Evolutionary conservation across 78 protist genomes (phyloP).

Genomic region (Dictyostelium capitatum): DNA sequence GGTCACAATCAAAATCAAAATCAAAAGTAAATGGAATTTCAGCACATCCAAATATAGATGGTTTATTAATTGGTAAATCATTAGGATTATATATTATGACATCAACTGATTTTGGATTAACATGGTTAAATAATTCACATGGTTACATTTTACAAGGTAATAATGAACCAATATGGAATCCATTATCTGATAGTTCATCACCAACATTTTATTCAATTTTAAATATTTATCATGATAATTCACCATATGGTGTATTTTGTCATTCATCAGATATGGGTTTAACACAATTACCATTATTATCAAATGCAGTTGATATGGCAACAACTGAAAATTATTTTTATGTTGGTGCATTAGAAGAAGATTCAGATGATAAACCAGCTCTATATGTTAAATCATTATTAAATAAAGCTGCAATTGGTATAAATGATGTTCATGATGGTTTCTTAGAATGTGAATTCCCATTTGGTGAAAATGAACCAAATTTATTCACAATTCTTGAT

Average conservation of each 20-base stretch:
- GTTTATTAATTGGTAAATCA: not conserved
- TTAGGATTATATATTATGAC: not conserved
- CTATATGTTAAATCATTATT: slow-evolving; percentile 19
- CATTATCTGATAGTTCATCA: not conserved
- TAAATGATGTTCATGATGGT: slow-evolving; percentile 9
- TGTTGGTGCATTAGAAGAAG: slow-evolving; percentile 14
- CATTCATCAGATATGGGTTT: slow-evolving; percentile 26
- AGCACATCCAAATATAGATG: not conserved
- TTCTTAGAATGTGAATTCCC: slow-evolving; percentile 42
- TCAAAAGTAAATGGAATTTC: not conserved
- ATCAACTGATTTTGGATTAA: slow-evolving; percentile 55
- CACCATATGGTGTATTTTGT: not conserved
- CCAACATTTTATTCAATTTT: not conserved
- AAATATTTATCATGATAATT: not conserved
- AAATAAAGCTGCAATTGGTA: not conserved
- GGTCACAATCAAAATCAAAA: not conserved
- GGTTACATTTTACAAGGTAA: not conserved
- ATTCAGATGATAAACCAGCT: not conserved
- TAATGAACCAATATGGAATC: not conserved
- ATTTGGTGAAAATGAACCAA: slow-evolving; percentile 46
- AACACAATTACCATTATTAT: not conserved
- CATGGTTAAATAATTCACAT: slow-evolving; percentile 10
- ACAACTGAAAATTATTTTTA: slow-evolving; percentile 17
- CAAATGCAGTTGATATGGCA: slow-evolving; percentile 12
- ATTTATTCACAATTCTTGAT: slow-evolving; percentile 32